These are phyloP conservation scores for Plectranthus barbatus DNA, from an alignment of 257 asterid genomes.

Conservation along the genomic window DNA sequence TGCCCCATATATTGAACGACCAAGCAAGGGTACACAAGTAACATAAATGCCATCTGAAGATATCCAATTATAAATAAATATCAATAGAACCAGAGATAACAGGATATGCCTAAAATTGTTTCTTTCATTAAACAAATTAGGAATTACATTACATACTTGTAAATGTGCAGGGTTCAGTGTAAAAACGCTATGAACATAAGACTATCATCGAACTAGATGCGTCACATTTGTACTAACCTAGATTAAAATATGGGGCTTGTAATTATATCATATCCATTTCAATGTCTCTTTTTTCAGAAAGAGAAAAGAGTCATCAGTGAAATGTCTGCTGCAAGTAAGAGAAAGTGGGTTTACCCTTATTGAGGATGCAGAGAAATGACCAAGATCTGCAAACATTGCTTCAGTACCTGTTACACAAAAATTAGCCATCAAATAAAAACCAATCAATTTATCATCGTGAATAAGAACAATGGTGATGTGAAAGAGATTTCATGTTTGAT, in stretches of 20 bases:
- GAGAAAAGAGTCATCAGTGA: background rate
- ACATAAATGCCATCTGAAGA: slow-evolving; percentile 71
- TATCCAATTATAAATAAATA: slow-evolving; percentile 1
- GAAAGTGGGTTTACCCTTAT: slow-evolving; percentile 47
- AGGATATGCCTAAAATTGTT: no score
- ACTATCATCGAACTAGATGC: background rate
- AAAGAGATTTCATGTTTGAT: background rate
- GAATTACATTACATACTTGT: background rate
- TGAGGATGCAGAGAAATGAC: slow-evolving; percentile 79
- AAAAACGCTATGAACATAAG: background rate
- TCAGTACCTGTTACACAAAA: slow-evolving; percentile 64
- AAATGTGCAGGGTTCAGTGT: background rate
- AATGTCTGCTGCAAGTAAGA: slow-evolving; percentile 10
- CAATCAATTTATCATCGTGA: no score
- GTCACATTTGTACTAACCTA: background rate
- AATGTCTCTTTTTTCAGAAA: background rate
- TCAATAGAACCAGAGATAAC: no score
- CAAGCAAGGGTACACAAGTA: slow-evolving; percentile 77
- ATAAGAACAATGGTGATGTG: no score
- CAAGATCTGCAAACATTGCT: slow-evolving; percentile 98
- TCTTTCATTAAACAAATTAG: no score
- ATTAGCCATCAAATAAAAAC: no score
- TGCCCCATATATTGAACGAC: slow-evolving; percentile 95
- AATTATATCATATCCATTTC: background rate
- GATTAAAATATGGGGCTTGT: background rate